These are phyloP conservation scores for Tetrapisispora arboricola DNA, from an alignment of 805 yeast genomes.

Conservation along the genomic window DNA sequence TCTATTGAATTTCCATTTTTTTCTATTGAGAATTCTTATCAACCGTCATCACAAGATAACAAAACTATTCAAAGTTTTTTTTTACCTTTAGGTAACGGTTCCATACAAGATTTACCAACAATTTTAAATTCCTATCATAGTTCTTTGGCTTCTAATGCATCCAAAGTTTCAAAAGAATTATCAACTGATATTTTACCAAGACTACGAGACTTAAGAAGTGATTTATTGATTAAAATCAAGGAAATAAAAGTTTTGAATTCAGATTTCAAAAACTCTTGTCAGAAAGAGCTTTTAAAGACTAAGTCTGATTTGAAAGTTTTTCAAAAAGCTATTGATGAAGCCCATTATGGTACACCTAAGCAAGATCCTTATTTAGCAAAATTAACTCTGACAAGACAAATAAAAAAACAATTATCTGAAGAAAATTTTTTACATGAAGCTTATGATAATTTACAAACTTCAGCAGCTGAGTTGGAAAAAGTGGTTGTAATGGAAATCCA, in stretches of 20 bases:
- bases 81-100: conserved; percentile 66
- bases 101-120: conserved; percentile 75
- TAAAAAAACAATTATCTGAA: conserved; percentile 67
- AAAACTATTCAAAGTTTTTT: conserved; percentile 39
- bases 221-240: conserved; percentile 71
- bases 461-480: conserved; percentile 82
- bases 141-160: conserved; percentile 48
- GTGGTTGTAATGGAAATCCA: conserved; percentile 84
- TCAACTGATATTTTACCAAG: conserved; percentile 53
- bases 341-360: conserved; percentile 34
- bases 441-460: conserved; percentile 70
- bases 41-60: conserved; percentile 19
- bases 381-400: conserved; percentile 60
- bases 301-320: conserved; percentile 45
- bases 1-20: conserved; percentile 45
- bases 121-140: conserved; percentile 58
- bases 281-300: conserved; percentile 58
- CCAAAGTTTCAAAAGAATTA: conserved; percentile 49
- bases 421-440: conserved; percentile 88
- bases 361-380: conserved; percentile 80
- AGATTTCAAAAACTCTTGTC: conserved; percentile 72
- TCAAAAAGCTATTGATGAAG: conserved; percentile 48
- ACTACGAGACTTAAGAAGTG: conserved; percentile 60
- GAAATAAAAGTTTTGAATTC: conserved; percentile 75
- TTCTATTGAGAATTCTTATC: conserved; percentile 21